Percentiles rank a stretch among this genome's conserved stretches.
These are phyloP conservation scores for Cyclotella cryptica DNA, from an alignment of 108 stramenopile species.

Conservation along the genomic window DNA sequence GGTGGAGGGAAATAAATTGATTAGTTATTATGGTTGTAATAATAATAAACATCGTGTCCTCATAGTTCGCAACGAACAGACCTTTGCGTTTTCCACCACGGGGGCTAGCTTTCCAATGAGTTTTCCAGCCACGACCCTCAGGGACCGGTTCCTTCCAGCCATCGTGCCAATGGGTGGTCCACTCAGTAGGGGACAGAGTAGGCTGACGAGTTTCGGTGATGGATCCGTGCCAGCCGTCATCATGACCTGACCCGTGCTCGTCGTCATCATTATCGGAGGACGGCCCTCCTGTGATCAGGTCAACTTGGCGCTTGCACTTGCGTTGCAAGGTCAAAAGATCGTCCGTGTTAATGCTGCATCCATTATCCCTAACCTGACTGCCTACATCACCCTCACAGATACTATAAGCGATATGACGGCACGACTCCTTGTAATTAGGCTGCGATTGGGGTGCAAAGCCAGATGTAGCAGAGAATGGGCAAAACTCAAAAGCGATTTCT, in stretches of 20 bases:
- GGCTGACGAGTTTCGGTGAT: neutral
- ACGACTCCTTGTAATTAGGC: slow-evolving; percentile 11
- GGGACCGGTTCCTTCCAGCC: slow-evolving; percentile 2
- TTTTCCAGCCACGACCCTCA: neutral
- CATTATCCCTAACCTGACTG: slow-evolving; percentile 1
- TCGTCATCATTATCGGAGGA: neutral
- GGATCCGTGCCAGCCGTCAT: neutral
- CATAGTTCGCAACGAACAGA: neutral
- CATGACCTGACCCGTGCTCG: slow-evolving; percentile 6
- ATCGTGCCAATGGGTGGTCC: neutral
- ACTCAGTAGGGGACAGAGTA: neutral
- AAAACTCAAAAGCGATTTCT: slow-evolving; percentile 8
- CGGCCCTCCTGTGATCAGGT: neutral
- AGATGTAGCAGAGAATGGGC: neutral
- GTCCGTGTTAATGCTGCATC: slow-evolving; percentile 1
- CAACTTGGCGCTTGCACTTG: slow-evolving; percentile 7
- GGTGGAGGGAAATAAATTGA: neutral
- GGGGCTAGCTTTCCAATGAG: too few species aligned
- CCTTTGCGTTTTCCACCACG: slow-evolving; percentile 5
- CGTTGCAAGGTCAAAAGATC: neutral
- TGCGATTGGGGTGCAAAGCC: neutral
- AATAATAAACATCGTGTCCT: neutral
- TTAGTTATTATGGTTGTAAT: neutral
- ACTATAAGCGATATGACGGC: slow-evolving; percentile 12
- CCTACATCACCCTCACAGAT: slow-evolving; percentile 11